Evolutionary conservation across 169 alveolate genomes (phyloP).

Genomic region (Plasmodium adleri): DNA sequence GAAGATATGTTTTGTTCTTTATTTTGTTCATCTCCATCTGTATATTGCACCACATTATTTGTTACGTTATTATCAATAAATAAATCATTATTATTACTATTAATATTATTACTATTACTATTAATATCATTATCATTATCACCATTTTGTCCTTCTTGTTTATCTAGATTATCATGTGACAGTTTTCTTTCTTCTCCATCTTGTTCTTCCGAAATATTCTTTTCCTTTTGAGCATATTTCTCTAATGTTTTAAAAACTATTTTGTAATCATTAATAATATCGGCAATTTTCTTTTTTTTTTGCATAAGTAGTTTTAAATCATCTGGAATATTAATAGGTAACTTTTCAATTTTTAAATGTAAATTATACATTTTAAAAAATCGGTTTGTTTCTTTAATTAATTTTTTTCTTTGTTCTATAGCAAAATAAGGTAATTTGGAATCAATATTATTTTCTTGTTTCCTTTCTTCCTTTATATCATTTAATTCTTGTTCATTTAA

Average conservation of each 20-base stretch:
- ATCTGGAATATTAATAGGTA: slow-evolving; percentile 39
- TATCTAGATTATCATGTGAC: background rate
- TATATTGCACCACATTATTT: background rate
- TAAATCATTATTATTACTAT: background rate
- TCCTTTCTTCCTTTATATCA: background rate
- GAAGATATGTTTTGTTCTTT: background rate
- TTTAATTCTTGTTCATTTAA: background rate
- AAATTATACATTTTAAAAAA: slow-evolving; percentile 64
- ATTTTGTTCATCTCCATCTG: background rate
- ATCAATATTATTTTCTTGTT: background rate
- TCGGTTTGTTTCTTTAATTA: slow-evolving; percentile 68
- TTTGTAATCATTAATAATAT: slow-evolving; percentile 56
- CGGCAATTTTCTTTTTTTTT: slow-evolving; percentile 30
- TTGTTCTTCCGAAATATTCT: background rate
- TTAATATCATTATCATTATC: background rate
- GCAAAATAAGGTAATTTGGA: slow-evolving; percentile 72
- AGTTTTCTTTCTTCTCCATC: background rate
- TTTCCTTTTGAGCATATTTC: slow-evolving; percentile 10
- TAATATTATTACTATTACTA: background rate
- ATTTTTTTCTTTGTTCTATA: slow-evolving; percentile 48
- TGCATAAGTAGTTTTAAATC: slow-evolving; percentile 44
- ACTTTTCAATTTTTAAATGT: slow-evolving; percentile 44
- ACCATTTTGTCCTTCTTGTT: background rate
- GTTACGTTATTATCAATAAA: background rate
- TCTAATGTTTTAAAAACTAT: slow-evolving; percentile 28